Evolutionary conservation across 495 filamentous ascomycete species (phyloP).

Genomic region (Podospora didyma): DNA sequence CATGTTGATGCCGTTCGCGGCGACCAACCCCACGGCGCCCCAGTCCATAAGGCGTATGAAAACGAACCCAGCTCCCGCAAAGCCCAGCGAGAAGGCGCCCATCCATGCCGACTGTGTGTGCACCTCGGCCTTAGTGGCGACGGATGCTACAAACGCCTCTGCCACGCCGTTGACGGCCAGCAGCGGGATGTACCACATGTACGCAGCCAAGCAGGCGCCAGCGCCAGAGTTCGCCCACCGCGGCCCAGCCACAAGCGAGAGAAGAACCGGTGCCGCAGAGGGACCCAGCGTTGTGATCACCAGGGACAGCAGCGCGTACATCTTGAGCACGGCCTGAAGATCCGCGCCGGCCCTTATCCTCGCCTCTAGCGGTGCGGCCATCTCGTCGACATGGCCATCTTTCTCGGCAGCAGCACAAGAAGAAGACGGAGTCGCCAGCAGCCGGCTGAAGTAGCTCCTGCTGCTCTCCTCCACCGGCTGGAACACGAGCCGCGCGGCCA

Average conservation of each 20-base stretch:
- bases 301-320: constrained; percentile 67
- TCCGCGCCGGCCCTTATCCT: constrained; percentile 6
- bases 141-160: constrained; percentile 87
- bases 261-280: constrained; percentile 62
- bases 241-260: constrained; percentile 67
- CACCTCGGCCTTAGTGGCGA: constrained; percentile 67
- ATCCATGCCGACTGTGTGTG: constrained; percentile 77
- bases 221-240: constrained; percentile 66
- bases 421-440: constrained; percentile 37
- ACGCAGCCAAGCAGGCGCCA: constrained; percentile 62
- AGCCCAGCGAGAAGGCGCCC: constrained; percentile 68
- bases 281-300: constrained; percentile 66
- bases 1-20: constrained; percentile 87
- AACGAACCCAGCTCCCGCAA: constrained; percentile 64
- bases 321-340: constrained; percentile 43
- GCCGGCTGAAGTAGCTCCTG: constrained; percentile 77
- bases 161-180: constrained; percentile 87
- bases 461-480: constrained; percentile 93
- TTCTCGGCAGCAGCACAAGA: not conserved
- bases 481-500: constrained; percentile 85
- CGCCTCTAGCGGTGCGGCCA: not conserved
- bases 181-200: constrained; percentile 90
- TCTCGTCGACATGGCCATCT: not conserved
- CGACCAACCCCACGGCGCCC: constrained; percentile 77
- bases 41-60: constrained; percentile 60